Evolutionary conservation across 208 protist species (phyloP).

Genomic region (Leishmania lainsoni): DNA sequence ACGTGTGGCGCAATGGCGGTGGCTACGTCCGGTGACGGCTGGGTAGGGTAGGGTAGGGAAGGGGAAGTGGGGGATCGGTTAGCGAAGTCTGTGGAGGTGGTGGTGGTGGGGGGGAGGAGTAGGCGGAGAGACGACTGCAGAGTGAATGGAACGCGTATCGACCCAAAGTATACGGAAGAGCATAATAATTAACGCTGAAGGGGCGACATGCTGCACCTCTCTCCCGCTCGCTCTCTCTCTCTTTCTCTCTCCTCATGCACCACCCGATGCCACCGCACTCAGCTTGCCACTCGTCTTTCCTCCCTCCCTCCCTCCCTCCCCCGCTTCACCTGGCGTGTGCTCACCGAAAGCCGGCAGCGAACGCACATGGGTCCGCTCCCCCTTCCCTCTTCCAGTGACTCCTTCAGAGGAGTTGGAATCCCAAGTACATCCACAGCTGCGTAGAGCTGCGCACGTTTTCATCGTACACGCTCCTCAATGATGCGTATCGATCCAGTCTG

Average conservation of each 20-base stretch:
- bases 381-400: background rate
- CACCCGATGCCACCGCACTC: background rate
- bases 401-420: background rate
- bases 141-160: background rate
- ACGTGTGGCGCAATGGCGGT: background rate
- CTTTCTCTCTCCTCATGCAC: background rate
- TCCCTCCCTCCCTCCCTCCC: background rate
- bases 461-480: background rate
- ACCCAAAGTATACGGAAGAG: no score
- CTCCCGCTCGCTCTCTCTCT: background rate
- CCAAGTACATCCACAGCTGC: background rate
- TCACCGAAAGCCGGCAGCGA: no score
- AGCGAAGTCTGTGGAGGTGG: background rate
- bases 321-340: no score
- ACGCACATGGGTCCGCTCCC: background rate
- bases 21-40: background rate
- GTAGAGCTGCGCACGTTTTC: constrained; percentile 10
- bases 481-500: constrained; percentile 35
- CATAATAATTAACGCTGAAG: no score
- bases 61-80: background rate
- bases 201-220: background rate
- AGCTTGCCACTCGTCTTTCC: background rate
- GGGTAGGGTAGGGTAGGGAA: background rate
- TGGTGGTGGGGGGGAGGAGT: no score
- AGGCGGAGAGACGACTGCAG: background rate